Conservation (phyloP, 805 yeast genomes). For the Metschnikowia cerradonensis region DNA sequence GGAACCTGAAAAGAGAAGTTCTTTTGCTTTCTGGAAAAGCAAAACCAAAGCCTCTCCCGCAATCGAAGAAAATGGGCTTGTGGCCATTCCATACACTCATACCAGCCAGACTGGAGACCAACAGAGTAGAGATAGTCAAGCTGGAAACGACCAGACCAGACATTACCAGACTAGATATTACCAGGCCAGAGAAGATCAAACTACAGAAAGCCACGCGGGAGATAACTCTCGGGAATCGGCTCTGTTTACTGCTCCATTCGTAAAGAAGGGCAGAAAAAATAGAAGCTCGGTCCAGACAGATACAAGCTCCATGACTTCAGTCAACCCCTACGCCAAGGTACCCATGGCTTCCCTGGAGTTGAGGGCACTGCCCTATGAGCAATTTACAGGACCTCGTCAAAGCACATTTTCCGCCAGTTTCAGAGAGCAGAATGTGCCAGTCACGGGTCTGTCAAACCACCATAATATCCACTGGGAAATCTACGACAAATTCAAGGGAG, state of each 20-base stretch:
- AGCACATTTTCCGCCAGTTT: neutral
- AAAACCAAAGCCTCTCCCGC: neutral
- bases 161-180: no score
- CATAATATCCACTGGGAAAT: neutral
- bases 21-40: conserved; percentile 1
- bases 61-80: conserved; percentile 7
- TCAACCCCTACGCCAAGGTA: conserved; percentile 11
- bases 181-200: no score
- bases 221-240: neutral
- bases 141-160: no score
- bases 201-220: no score
- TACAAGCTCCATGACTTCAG: neutral
- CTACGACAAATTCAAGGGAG: neutral
- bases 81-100: conserved; percentile 12
- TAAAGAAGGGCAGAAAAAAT: neutral
- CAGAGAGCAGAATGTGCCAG: neutral
- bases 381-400: neutral
- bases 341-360: neutral
- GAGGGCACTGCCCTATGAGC: conserved; percentile 1
- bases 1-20: neutral
- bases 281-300: neutral
- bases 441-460: neutral
- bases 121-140: no score
- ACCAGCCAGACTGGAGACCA: conserved; percentile 2
- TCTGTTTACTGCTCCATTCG: neutral